These are phyloP conservation scores for Cutaneotrichosporon mucoides DNA, from an alignment of 1,284 basidiomycete species.

Conservation along the genomic window DNA sequence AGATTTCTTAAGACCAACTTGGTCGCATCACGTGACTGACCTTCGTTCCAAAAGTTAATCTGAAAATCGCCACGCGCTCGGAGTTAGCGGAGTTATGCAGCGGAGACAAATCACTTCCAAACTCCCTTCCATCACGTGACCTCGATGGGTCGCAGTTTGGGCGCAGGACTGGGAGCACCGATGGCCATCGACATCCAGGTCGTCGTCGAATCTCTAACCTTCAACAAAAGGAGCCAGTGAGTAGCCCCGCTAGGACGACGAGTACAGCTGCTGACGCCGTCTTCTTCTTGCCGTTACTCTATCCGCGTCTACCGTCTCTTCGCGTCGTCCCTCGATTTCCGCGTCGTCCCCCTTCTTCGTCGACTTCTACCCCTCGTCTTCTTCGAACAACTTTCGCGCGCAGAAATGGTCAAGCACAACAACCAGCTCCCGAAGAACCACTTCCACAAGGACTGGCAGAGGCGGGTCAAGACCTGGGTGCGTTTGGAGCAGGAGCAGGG, in stretches of 20 bases:
- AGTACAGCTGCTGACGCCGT: not conserved
- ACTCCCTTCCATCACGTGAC: no score
- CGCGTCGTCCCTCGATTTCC: not conserved
- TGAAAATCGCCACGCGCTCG: no score
- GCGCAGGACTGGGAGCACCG: not conserved
- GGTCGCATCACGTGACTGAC: no score
- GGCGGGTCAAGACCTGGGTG: conserved; percentile 46
- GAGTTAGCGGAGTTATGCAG: no score
- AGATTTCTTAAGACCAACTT: not conserved
- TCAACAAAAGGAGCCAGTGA: conserved; percentile 5
- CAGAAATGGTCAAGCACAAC: conserved; percentile 29
- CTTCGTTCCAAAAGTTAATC: no score
- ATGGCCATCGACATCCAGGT: not conserved
- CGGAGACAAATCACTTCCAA: no score
- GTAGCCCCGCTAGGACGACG: not conserved
- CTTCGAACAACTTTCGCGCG: not conserved
- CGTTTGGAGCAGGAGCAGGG: conserved; percentile 9
- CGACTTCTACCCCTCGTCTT: not conserved
- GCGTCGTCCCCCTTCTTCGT: not conserved
- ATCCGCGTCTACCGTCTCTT: not conserved
- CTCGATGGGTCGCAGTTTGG: no score
- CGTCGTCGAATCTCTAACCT: conserved; percentile 1
- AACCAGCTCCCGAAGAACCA: conserved; percentile 84
- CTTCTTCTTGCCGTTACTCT: not conserved
- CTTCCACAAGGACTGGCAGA: conserved; percentile 95